Percentiles rank a stretch among this genome's conserved stretches.
Evolutionary conservation across 257 asterid genomes (phyloP).

Genomic region (Oldenlandia corymbosa): DNA sequence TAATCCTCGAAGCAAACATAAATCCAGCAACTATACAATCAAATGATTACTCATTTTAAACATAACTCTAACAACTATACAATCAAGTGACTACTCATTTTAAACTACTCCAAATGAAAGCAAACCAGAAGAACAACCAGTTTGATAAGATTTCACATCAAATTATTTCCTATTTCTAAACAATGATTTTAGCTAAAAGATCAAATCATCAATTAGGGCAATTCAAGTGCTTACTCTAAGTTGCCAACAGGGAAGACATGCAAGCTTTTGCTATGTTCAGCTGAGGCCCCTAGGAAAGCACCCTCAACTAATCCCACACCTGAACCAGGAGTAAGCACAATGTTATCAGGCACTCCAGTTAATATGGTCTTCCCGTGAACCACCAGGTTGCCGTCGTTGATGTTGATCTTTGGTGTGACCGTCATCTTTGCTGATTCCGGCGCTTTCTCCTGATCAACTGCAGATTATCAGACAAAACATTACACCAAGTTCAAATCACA

Average conservation of each 20-base stretch:
- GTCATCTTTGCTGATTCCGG: slow-evolving; percentile 52
- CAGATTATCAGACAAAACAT: slow-evolving; percentile 18
- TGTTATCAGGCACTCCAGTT: slow-evolving; percentile 77
- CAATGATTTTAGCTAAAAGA: not conserved
- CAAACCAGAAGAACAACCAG: not conserved
- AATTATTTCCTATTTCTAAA: not conserved
- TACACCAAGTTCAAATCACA: not conserved
- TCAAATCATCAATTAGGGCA: not conserved
- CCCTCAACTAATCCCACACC: slow-evolving; percentile 76
- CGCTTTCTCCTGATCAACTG: slow-evolving; percentile 36
- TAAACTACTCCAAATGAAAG: not conserved
- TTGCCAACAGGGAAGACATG: slow-evolving; percentile 86
- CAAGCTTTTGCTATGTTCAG: slow-evolving; percentile 65
- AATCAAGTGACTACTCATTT: not conserved
- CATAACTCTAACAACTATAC: not conserved
- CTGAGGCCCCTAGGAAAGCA: slow-evolving; percentile 86
- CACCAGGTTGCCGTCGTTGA: slow-evolving; percentile 79
- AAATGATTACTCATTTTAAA: not conserved
- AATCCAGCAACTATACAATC: not conserved
- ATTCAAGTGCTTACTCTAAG: slow-evolving; percentile 56
- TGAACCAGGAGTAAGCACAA: slow-evolving; percentile 69
- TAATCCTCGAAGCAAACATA: not conserved
- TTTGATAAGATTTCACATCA: not conserved
- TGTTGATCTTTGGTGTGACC: slow-evolving; percentile 72
- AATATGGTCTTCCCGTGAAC: slow-evolving; percentile 92